Evolutionary conservation across 2,329 filamentous ascomycete species (phyloP).

Genomic region (Hymenoscyphus repandus): DNA sequence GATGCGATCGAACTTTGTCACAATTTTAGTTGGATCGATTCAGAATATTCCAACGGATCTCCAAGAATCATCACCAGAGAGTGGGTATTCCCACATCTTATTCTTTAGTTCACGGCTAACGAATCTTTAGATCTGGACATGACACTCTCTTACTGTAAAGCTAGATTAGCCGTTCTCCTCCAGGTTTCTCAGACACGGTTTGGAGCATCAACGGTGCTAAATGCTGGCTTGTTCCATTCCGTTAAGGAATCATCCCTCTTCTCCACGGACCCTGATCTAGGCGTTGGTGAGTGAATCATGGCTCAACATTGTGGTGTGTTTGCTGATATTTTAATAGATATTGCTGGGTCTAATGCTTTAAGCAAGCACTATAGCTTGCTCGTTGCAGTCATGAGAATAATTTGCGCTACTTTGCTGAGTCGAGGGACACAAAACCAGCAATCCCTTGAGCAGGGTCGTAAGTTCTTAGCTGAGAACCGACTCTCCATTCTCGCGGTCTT

Average conservation of each 20-base stretch:
- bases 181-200: slow-evolving; percentile 76
- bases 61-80: slow-evolving; percentile 48
- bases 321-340: slow-evolving; percentile 23
- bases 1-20: slow-evolving; percentile 83
- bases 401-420: slow-evolving; percentile 75
- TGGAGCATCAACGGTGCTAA: slow-evolving; percentile 84
- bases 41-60: slow-evolving; percentile 71
- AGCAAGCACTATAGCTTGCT: slow-evolving; percentile 65
- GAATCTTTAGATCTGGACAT: slow-evolving; percentile 31
- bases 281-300: slow-evolving; percentile 50
- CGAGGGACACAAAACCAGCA: slow-evolving; percentile 75
- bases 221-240: slow-evolving; percentile 79
- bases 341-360: slow-evolving; percentile 23
- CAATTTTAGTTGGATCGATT: slow-evolving; percentile 83
- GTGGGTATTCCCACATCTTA: slow-evolving; percentile 37
- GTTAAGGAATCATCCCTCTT: slow-evolving; percentile 83
- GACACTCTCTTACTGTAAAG: slow-evolving; percentile 48
- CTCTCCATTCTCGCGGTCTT: slow-evolving; percentile 82
- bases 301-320: neutral
- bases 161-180: slow-evolving; percentile 76
- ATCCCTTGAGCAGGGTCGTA: slow-evolving; percentile 65
- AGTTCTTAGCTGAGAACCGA: slow-evolving; percentile 78
- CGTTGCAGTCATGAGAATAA: slow-evolving; percentile 71
- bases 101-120: slow-evolving; percentile 9
- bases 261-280: slow-evolving; percentile 84